These are phyloP conservation scores for Carex littledalei DNA, from an alignment of 176 grass and related monocot species.

Conservation along the genomic window DNA sequence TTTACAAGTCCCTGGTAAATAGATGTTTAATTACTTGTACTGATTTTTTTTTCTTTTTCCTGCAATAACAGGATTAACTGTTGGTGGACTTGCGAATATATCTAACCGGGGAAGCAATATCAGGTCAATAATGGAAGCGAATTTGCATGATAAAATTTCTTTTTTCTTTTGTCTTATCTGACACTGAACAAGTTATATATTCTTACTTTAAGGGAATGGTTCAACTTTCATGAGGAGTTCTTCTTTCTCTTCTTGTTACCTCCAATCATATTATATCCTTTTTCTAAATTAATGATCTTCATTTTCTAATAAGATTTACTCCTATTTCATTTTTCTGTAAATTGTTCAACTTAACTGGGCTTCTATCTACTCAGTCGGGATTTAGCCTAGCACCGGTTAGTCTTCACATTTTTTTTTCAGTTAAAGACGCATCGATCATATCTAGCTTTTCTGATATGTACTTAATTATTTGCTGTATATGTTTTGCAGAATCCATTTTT, in stretches of 20 bases:
- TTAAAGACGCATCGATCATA: neutral
- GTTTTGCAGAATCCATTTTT: slow-evolving; percentile 77
- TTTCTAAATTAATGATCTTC: neutral
- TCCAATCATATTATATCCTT: slow-evolving; percentile 99
- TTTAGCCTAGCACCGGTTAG: slow-evolving; percentile 86
- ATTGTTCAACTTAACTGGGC: slow-evolving; percentile 61
- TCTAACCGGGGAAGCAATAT: slow-evolving; percentile 74
- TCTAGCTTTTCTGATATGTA: neutral
- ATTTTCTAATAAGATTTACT: slow-evolving; percentile 5
- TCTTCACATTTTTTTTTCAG: slow-evolving; percentile 18
- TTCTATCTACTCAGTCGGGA: slow-evolving; percentile 63
- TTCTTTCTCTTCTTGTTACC: slow-evolving; percentile 95
- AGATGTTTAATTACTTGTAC: neutral
- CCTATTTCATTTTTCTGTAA: slow-evolving; percentile 3
- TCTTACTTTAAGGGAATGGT: slow-evolving; percentile 65
- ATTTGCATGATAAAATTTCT: neutral
- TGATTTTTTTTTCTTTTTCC: neutral
- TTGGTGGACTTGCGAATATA: slow-evolving; percentile 84
- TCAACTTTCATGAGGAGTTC: slow-evolving; percentile 92
- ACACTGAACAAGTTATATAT: slow-evolving; percentile 1
- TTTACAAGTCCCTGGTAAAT: neutral
- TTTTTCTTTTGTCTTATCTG: slow-evolving; percentile 7
- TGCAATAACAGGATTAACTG: slow-evolving; percentile 55
- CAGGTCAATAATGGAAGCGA: slow-evolving; percentile 40
- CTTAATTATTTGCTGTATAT: neutral